These are phyloP conservation scores for Senecio squalidus DNA, from an alignment of 140 eudicot genomes.

Conservation along the genomic window DNA sequence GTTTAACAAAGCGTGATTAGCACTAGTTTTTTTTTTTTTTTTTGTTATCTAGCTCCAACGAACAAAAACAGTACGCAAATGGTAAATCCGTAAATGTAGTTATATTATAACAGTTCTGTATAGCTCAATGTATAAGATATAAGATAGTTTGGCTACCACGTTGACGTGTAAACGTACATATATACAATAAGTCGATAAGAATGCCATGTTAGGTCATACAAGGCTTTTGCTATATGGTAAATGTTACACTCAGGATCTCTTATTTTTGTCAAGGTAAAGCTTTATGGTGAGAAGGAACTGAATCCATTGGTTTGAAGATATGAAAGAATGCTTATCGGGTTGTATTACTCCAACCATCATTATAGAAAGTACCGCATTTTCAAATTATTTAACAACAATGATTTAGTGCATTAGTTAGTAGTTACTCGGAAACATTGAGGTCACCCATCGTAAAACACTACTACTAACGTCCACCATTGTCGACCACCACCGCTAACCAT, in stretches of 20 bases:
- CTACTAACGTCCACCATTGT: too few species aligned
- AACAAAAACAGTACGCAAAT: neutral
- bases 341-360: too few species aligned
- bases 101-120: constrained; percentile 2
- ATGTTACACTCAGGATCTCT: neutral
- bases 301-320: too few species aligned
- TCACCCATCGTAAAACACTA: too few species aligned
- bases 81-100: neutral
- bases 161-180: neutral
- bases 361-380: too few species aligned
- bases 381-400: too few species aligned
- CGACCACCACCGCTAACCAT: too few species aligned
- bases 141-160: neutral
- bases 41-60: neutral
- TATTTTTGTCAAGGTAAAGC: neutral
- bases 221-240: neutral
- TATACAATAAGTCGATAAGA: neutral
- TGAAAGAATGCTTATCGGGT: too few species aligned
- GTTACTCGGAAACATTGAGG: too few species aligned
- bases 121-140: constrained; percentile 2
- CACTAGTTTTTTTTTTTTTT: too few species aligned
- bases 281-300: too few species aligned
- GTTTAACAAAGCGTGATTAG: constrained; percentile 26
- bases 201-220: constrained; percentile 3
- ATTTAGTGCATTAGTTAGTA: too few species aligned